phyloP scores from a whole-genome alignment of 768 basidiomycete genomes.

The Tulasnella sp. region DNA sequence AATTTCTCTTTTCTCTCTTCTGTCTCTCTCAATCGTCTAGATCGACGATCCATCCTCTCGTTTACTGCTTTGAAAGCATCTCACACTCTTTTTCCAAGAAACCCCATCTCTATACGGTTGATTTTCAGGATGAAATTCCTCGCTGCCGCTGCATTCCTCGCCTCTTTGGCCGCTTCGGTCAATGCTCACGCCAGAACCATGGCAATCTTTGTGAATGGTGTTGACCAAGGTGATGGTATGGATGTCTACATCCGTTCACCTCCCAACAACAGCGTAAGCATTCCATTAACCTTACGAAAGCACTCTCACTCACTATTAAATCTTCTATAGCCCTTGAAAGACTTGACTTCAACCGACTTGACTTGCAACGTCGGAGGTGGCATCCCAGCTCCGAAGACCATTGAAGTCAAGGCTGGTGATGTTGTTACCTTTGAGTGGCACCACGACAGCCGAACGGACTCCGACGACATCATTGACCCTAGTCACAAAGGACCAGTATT shows the following conservation, averaged over 20 bases:
- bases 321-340: conserved; percentile 6
- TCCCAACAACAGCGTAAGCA: background rate
- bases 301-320: background rate
- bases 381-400: background rate
- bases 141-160: too few species aligned
- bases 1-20: too few species aligned
- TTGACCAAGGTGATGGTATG: background rate
- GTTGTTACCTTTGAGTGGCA: conserved; percentile 15
- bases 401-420: background rate
- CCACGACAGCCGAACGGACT: conserved; percentile 7
- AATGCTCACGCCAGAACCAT: background rate
- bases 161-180: background rate
- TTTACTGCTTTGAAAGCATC: too few species aligned
- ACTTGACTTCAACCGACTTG: conserved; percentile 12
- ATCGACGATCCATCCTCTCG: too few species aligned
- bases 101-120: too few species aligned
- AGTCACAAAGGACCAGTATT: conserved; percentile 14
- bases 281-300: background rate
- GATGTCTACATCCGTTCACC: background rate
- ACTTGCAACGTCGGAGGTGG: conserved; percentile 14
- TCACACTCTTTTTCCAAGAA: too few species aligned
- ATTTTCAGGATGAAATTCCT: too few species aligned
- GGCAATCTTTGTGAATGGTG: background rate
- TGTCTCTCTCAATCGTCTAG: too few species aligned
- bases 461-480: conserved; percentile 16